Conservation (phyloP, 768 basidiomycete genomes). For the Suillus spraguei region DNA sequence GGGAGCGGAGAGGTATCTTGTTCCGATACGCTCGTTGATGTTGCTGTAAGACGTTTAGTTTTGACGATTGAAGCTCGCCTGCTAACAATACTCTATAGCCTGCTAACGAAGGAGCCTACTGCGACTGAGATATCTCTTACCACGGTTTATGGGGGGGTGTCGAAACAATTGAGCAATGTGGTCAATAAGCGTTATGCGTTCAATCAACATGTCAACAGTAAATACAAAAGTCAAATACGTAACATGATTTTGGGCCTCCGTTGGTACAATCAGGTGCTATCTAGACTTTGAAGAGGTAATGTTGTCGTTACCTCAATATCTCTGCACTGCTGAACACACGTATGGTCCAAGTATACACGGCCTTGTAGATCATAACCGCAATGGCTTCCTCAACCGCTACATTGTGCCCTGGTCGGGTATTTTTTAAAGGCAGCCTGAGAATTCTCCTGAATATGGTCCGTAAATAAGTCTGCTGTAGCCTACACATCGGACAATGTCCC, state of each 20-base stretch:
- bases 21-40: conserved; percentile 84
- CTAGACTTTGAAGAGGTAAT: background rate
- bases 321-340: background rate
- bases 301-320: background rate
- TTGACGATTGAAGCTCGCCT: background rate
- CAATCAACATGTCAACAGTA: background rate
- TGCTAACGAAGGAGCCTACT: conserved; percentile 81
- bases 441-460: background rate
- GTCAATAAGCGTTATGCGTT: background rate
- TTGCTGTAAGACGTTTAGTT: conserved; percentile 66
- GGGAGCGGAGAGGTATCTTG: conserved; percentile 73
- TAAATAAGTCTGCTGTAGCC: too few relatives aligned
- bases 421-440: too few relatives aligned
- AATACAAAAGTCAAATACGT: background rate
- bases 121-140: conserved; percentile 52
- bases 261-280: background rate
- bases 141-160: too few relatives aligned
- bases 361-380: background rate
- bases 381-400: background rate
- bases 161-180: background rate
- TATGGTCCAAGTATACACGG: background rate
- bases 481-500: too few relatives aligned
- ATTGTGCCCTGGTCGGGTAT: background rate
- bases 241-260: background rate
- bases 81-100: conserved; percentile 47